phyloP scores from a whole-genome alignment of 2,329 filamentous ascomycete species.

The Trichoderma breve region DNA sequence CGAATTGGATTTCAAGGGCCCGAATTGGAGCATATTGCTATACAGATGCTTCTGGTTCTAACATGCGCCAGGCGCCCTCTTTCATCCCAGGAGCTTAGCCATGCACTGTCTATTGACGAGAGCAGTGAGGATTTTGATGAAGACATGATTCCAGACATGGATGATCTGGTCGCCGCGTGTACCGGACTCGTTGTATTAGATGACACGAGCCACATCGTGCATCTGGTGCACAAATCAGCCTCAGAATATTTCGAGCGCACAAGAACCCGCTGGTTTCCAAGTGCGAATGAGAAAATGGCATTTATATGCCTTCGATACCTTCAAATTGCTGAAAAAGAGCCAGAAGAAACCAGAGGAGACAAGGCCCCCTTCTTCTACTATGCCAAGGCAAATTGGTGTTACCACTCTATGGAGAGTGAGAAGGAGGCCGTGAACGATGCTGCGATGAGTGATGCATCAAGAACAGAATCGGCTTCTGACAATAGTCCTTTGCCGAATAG shows the following conservation, averaged over 20 bases:
- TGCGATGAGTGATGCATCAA: rapidly evolving
- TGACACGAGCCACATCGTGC: neutral
- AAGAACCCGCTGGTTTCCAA: neutral
- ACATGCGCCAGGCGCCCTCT: neutral
- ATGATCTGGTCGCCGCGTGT: neutral
- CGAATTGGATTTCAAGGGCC: neutral
- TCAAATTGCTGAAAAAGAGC: neutral
- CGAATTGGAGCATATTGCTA: neutral
- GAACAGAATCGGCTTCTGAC: neutral
- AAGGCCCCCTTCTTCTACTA: neutral
- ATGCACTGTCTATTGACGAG: neutral
- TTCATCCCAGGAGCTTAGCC: neutral
- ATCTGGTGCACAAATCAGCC: neutral
- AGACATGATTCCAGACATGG: neutral
- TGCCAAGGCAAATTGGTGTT: neutral
- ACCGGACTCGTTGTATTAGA: neutral
- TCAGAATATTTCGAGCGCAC: neutral
- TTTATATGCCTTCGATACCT: neutral
- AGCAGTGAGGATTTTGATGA: neutral
- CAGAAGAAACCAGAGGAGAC: neutral
- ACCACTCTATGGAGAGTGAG: neutral
- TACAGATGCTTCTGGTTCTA: neutral
- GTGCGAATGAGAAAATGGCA: neutral
- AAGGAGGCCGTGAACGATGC: neutral
- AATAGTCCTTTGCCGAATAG: rapidly evolving